phyloP scores from a whole-genome alignment of 306 rosid genomes.

The Alnus glutinosa region DNA sequence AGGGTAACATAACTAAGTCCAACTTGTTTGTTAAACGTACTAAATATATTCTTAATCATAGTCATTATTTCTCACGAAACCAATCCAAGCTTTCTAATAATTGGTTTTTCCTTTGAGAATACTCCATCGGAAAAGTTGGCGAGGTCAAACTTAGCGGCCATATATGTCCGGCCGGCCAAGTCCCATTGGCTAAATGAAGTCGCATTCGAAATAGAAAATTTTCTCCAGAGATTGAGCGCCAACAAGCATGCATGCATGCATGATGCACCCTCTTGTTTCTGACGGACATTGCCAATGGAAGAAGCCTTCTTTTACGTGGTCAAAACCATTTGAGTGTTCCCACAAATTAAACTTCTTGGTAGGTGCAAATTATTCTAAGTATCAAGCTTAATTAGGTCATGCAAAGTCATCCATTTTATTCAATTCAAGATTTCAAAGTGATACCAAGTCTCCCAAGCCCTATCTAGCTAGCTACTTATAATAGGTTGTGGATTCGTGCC shows the following conservation, averaged over 20 bases:
- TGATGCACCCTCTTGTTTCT: background rate
- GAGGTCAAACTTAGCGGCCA: slow-evolving; percentile 20
- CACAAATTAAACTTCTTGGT: background rate
- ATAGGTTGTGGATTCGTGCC: too few species aligned
- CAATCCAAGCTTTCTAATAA: slow-evolving; percentile 15
- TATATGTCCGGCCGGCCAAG: background rate
- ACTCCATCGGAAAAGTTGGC: background rate
- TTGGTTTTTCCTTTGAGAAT: slow-evolving; percentile 16
- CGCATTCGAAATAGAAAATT: background rate
- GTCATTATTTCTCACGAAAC: slow-evolving; percentile 25
- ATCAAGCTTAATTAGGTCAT: background rate
- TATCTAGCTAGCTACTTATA: too few species aligned
- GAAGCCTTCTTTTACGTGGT: slow-evolving; percentile 11
- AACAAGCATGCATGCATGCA: background rate
- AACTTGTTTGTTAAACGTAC: slow-evolving; percentile 22
- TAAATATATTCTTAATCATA: background rate
- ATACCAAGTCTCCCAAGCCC: too few species aligned
- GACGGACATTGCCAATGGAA: slow-evolving; percentile 33
- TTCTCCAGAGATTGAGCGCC: background rate
- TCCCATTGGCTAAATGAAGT: background rate
- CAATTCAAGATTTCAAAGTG: background rate
- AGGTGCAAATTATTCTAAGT: background rate
- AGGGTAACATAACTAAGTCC: background rate
- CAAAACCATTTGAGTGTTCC: slow-evolving; percentile 16
- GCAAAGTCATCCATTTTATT: background rate